Evolutionary conservation across 2,329 filamentous ascomycete species (phyloP).

Genomic region (Diplodia sapinea): DNA sequence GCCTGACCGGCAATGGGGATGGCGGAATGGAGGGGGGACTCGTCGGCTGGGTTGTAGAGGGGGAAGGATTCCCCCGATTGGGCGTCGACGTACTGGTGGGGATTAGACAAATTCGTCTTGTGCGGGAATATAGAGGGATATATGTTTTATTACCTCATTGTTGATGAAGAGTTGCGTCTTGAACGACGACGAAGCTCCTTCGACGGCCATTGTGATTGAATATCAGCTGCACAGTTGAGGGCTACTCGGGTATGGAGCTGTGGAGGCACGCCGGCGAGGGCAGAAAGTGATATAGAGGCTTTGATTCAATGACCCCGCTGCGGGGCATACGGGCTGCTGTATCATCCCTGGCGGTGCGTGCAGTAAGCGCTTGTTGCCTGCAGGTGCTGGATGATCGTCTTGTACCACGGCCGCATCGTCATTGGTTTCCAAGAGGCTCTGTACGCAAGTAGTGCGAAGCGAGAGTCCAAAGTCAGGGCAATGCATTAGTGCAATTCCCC

Average conservation of each 20-base stretch:
- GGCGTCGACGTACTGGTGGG: slow-evolving; percentile 39
- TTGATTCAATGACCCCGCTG: background rate
- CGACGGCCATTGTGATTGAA: background rate
- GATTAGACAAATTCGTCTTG: background rate
- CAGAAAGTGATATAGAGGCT: background rate
- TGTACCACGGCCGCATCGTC: background rate
- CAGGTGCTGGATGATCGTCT: background rate
- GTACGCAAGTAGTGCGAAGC: background rate
- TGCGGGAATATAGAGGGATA: no score
- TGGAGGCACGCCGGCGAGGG: background rate
- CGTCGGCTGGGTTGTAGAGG: slow-evolving; percentile 39
- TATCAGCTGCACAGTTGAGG: background rate
- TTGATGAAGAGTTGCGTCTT: slow-evolving; percentile 39
- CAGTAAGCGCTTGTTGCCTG: background rate
- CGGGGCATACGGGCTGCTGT: background rate
- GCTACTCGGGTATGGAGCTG: background rate
- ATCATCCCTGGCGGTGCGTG: background rate
- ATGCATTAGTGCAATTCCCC: background rate
- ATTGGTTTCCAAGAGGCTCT: background rate
- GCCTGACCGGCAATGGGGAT: slow-evolving; percentile 37
- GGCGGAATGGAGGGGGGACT: slow-evolving; percentile 37
- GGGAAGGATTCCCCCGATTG: slow-evolving; percentile 37
- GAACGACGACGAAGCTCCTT: background rate
- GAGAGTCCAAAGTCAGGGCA: background rate
- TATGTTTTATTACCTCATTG: slow-evolving; percentile 36